These are phyloP conservation scores for Cadophora malorum DNA, from an alignment of 2,329 filamentous ascomycete species.

Conservation along the genomic window DNA sequence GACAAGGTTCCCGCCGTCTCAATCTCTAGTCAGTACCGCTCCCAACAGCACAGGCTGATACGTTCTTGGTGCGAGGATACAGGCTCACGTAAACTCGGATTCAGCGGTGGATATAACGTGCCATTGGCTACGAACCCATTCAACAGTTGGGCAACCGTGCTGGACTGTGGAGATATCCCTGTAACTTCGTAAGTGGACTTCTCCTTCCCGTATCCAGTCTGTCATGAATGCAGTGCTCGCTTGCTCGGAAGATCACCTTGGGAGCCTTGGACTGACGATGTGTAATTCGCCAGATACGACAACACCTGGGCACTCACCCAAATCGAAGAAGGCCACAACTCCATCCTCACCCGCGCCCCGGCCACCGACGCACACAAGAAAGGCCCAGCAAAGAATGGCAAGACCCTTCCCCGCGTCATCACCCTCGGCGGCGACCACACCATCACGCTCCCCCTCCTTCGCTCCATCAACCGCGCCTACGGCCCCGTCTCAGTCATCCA, in stretches of 20 bases:
- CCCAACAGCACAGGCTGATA: conserved; percentile 38
- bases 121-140: conserved; percentile 82
- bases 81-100: conserved; percentile 49
- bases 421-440: conserved; percentile 73
- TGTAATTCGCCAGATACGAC: conserved; percentile 66
- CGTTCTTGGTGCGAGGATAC: conserved; percentile 35
- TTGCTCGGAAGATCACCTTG: not conserved
- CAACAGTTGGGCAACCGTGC: conserved; percentile 77
- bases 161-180: conserved; percentile 85
- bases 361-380: conserved; percentile 69
- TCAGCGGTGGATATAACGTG: conserved; percentile 86
- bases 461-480: conserved; percentile 66
- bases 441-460: conserved; percentile 64
- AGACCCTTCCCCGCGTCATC: conserved; percentile 80
- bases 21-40: conserved; percentile 77
- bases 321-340: conserved; percentile 85
- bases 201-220: not conserved
- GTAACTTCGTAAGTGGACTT: conserved; percentile 74
- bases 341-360: conserved; percentile 73
- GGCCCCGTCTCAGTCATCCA: conserved; percentile 67
- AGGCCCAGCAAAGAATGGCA: conserved; percentile 74
- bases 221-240: not conserved
- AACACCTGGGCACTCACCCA: conserved; percentile 82
- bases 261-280: conserved; percentile 5
- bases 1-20: conserved; percentile 83